Conservation (phyloP, 768 basidiomycete species). For the Phlebiopsis gigantea region DNA sequence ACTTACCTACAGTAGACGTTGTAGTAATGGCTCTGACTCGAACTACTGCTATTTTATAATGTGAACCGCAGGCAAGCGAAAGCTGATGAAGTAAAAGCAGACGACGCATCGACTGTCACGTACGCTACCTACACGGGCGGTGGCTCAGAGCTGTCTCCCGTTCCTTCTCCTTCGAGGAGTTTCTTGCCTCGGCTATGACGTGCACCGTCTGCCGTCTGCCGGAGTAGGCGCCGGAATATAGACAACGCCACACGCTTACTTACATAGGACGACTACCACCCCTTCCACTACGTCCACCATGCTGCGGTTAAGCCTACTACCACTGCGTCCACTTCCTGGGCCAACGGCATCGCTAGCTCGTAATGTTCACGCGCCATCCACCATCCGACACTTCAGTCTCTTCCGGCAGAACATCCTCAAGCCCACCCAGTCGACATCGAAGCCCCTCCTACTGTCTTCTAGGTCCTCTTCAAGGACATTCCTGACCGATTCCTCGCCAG, state of each 20-base stretch:
- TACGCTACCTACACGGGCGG: no score
- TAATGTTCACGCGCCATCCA: background rate
- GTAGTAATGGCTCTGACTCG: no score
- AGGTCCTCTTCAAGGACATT: constrained; percentile 36
- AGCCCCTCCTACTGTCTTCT: constrained; percentile 20
- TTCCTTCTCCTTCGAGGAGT: background rate
- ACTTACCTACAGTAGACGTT: no score
- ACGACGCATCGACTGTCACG: no score
- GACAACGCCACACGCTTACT: no score
- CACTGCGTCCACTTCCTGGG: constrained; percentile 18
- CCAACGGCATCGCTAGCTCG: background rate
- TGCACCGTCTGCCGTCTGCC: background rate
- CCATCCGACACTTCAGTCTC: constrained; percentile 28
- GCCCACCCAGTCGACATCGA: constrained; percentile 18
- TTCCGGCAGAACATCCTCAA: constrained; percentile 25
- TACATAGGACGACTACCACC: constrained; percentile 1
- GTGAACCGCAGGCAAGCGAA: no score
- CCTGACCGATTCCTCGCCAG: constrained; percentile 38
- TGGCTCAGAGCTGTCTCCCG: no score
- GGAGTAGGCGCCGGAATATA: background rate
- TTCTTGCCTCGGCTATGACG: constrained; percentile 7
- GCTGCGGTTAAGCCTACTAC: constrained; percentile 23
- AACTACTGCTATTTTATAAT: no score
- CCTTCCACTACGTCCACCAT: constrained; percentile 16
- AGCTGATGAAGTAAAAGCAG: no score